A percentile compares a stretch with the other conserved stretches of the same genome.
These are phyloP conservation scores for Angomonas ambiguus DNA, from an alignment of 208 protist species.

Conservation along the genomic window DNA sequence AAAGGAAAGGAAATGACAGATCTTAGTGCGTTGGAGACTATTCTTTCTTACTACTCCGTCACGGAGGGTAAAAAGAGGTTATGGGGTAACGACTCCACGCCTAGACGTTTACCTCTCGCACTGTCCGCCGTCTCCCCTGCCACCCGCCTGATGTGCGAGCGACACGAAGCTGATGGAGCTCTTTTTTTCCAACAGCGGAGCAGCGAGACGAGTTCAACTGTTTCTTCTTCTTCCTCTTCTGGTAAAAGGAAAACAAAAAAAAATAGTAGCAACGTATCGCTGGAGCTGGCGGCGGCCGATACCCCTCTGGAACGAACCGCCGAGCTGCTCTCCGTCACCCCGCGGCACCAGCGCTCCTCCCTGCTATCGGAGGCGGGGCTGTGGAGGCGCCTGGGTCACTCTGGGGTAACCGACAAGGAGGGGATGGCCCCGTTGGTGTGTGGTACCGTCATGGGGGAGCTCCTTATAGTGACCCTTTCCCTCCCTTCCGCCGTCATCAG, in stretches of 20 bases:
- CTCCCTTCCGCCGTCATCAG: conserved; percentile 7
- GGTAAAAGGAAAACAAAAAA: too few species aligned
- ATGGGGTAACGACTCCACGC: neutral
- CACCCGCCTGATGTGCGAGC: conserved; percentile 38
- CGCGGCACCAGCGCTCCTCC: neutral
- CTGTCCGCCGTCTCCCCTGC: conserved; percentile 31
- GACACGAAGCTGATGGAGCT: conserved; percentile 24
- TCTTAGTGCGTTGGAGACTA: neutral
- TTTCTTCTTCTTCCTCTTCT: too few species aligned
- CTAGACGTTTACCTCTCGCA: conserved; percentile 33
- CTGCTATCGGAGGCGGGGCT: neutral
- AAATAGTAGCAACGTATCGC: neutral
- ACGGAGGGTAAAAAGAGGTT: neutral
- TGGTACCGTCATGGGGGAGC: conserved; percentile 25
- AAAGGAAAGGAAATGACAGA: neutral
- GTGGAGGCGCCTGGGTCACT: neutral
- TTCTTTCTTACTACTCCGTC: neutral
- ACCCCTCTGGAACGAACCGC: conserved; percentile 17
- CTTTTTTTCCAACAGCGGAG: conserved; percentile 15
- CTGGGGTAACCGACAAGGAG: neutral
- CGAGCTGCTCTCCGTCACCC: conserved; percentile 8
- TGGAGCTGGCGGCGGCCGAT: conserved; percentile 28
- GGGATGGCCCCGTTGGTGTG: conserved; percentile 16
- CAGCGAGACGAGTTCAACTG: too few species aligned
- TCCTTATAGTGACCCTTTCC: conserved; percentile 34